These are phyloP conservation scores for Wickerhamomyces kurtzmanii DNA, from an alignment of 805 yeast genomes.

Conservation along the genomic window DNA sequence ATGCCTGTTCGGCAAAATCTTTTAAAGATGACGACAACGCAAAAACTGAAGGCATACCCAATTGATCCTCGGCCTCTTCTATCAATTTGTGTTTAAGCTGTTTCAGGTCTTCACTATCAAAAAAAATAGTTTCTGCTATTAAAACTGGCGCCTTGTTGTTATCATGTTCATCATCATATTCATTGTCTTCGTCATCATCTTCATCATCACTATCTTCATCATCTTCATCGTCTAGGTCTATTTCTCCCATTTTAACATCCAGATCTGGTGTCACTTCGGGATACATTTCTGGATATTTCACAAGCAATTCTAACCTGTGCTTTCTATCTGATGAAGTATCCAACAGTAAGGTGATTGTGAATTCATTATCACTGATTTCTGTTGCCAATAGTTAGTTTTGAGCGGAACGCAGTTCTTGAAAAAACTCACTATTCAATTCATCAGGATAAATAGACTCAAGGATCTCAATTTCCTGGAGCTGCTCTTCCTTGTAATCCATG, in stretches of 20 bases:
- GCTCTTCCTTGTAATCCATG: conserved; percentile 81
- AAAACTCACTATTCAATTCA: conserved; percentile 38
- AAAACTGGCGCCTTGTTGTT: conserved; percentile 39
- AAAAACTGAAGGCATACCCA: conserved; percentile 91
- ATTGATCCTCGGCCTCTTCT: conserved; percentile 61
- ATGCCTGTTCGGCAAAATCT: conserved; percentile 68
- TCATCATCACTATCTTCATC: conserved; percentile 19
- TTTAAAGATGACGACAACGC: conserved; percentile 69
- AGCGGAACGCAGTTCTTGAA: background rate
- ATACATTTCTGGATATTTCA: conserved; percentile 66
- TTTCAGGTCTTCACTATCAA: conserved; percentile 37
- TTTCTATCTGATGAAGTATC: conserved; percentile 58
- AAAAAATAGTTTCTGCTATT: conserved; percentile 47
- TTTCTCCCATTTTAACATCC: conserved; percentile 25
- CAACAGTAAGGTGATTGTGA: conserved; percentile 46
- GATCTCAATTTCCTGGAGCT: conserved; percentile 82
- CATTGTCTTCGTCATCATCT: conserved; percentile 26
- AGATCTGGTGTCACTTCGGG: conserved; percentile 75
- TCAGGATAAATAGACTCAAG: conserved; percentile 90
- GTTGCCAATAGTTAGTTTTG: conserved; percentile 7
- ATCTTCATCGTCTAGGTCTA: conserved; percentile 16
- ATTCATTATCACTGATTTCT: conserved; percentile 34
- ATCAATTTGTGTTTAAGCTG: conserved; percentile 28
- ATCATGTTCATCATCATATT: conserved; percentile 35
- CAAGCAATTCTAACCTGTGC: conserved; percentile 48